Conservation (phyloP, 441 rosid species). For the Geranium incanum region DNA sequence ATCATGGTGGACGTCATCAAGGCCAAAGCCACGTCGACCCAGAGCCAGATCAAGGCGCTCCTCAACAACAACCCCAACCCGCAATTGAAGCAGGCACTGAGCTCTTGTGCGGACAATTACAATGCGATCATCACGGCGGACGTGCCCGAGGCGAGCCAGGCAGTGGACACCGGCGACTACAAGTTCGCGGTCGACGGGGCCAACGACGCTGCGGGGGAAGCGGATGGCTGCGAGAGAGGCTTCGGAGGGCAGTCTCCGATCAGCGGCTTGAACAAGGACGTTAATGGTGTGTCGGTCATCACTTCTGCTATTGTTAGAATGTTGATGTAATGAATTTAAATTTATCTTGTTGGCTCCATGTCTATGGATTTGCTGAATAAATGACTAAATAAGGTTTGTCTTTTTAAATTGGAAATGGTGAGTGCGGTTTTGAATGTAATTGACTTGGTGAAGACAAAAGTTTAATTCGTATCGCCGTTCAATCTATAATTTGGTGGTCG, state of each 20-base stretch:
- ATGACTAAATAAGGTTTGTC: no score
- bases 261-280: slow-evolving; percentile 7
- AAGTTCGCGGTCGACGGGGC: slow-evolving; percentile 20
- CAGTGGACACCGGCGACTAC: slow-evolving; percentile 18
- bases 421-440: no score
- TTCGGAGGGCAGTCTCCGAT: slow-evolving; percentile 15
- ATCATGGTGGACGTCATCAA: slow-evolving; percentile 14
- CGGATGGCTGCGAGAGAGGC: slow-evolving; percentile 17
- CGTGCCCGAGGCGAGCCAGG: slow-evolving; percentile 19
- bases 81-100: slow-evolving; percentile 7
- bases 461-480: no score
- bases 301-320: slow-evolving; percentile 1
- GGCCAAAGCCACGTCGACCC: slow-evolving; percentile 11
- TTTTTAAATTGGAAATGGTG: no score
- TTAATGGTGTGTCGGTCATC: neutral
- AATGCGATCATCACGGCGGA: slow-evolving; percentile 19
- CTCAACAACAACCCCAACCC: neutral
- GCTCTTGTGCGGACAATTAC: slow-evolving; percentile 19
- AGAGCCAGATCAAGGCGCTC: slow-evolving; percentile 10
- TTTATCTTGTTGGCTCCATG: no score
- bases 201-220: slow-evolving; percentile 19
- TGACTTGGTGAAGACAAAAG: no score
- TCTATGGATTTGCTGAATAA: no score
- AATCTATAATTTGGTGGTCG: no score
- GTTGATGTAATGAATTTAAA: neutral